Evolutionary conservation across 1,139 yeast genomes (phyloP).

Genomic region (Suhomyces bolitotheri): DNA sequence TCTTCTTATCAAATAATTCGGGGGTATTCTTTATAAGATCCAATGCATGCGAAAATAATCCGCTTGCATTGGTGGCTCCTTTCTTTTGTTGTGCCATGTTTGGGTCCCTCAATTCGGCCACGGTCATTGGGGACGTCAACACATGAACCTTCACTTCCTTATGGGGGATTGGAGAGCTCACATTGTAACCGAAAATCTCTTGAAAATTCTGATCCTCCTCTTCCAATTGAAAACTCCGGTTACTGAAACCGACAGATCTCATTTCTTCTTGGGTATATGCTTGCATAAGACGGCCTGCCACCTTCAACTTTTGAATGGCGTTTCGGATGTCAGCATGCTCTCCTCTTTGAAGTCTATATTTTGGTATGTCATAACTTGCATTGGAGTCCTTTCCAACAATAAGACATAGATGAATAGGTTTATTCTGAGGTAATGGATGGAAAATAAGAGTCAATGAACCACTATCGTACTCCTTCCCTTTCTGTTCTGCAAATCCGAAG

Average conservation of each 20-base stretch:
- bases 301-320: slow-evolving; percentile 76
- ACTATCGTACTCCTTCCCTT: slow-evolving; percentile 26
- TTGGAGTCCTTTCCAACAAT: slow-evolving; percentile 78
- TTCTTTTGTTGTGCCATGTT: slow-evolving; percentile 85
- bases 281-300: slow-evolving; percentile 89
- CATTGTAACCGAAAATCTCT: slow-evolving; percentile 39
- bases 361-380: slow-evolving; percentile 71
- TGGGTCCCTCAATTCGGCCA: slow-evolving; percentile 72
- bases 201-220: slow-evolving; percentile 54
- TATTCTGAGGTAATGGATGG: slow-evolving; percentile 63
- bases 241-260: slow-evolving; percentile 76
- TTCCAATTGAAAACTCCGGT: slow-evolving; percentile 73
- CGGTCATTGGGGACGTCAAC: slow-evolving; percentile 62
- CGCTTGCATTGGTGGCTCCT: slow-evolving; percentile 71
- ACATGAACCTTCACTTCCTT: slow-evolving; percentile 77
- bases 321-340: slow-evolving; percentile 72
- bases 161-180: slow-evolving; percentile 45
- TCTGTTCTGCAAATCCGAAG: slow-evolving; percentile 32
- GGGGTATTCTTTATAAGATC: slow-evolving; percentile 57
- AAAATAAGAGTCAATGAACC: slow-evolving; percentile 44
- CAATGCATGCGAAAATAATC: slow-evolving; percentile 73
- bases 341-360: slow-evolving; percentile 46
- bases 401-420: slow-evolving; percentile 79
- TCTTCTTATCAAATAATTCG: slow-evolving; percentile 24
- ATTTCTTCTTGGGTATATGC: slow-evolving; percentile 93